Base-by-base conservation (phyloP, 257 asterid species). In the Plantago ovata region DNA sequence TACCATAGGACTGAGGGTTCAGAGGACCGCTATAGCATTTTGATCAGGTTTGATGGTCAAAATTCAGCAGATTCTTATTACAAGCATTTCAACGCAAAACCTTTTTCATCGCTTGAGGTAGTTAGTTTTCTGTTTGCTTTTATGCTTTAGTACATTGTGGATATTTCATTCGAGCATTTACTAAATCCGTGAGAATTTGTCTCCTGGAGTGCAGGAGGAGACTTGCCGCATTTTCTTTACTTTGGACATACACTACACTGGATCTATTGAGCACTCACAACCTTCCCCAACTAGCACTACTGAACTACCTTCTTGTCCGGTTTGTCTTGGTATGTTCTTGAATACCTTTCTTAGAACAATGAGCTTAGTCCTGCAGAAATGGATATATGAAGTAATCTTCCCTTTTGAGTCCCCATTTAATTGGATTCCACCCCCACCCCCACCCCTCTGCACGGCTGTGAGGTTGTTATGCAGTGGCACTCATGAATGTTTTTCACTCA, bases 271-370 rank as follows among this genome's bases (percentile, higher is more conserved):
- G 76, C 97, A 81, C 66, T 43, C 86, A 24, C 97, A 80, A 67
- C 66, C 83, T 71, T 72, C 90, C 48, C 64, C 84, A 51, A 69
- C 84, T 60, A 89, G 84, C 86, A 77, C 83, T 69, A 69, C 68
- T 53, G 98, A 93, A 69, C 94, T 81, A 74, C 86, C 97, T 1
- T 81, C 86, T 16, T 93, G 97, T 72, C 92, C 97, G 19, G 98
- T 89, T 60, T 93, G 98, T 76, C 98, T 93, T 63, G 98, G 98
- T 93, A 52, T 65, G 33, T 69, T 56, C 45, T 53, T 10, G 69
- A 38, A 44, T 63, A 45, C 56, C 32, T 19, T 52, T 24, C 0
- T 50, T 4, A 28, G 61, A 13, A 23, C 13, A 21, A 42, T 43
- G 22, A 54, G 41, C 55, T 65, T 18, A 8, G 42, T 45, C n/a